Base-by-base conservation (phyloP, 108 stramenopile species). In the Aureococcus anophagefferens region DNA sequence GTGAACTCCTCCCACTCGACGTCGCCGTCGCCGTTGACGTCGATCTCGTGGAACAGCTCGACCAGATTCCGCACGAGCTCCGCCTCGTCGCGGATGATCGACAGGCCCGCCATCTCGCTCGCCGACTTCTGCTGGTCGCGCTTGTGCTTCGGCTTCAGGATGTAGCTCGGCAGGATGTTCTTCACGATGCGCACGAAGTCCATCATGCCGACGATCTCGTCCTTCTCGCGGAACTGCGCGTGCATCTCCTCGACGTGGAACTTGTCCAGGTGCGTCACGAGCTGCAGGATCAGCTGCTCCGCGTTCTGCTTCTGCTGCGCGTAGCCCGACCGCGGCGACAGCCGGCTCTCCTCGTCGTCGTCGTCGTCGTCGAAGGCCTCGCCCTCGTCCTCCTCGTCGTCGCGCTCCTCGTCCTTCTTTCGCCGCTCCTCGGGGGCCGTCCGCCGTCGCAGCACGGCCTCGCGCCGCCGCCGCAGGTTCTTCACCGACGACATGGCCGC, bases 1-100 rank as follows among this genome's bases (percentile, higher is more conserved):
- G 67, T 78, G 35, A 78, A 70, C 74, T 78, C 73, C 68, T 78
- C 73, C 77, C 77, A 78, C 68, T 78, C 77, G 72, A 78, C 69
- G 33, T 68, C 68, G 5, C 77, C 77, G 59, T 78, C 77, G 35
- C 77, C 77, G 44, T 78, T 78, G 33, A 78, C 73, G 59, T 78
- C 77, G 25, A 78, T 64, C 37, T 78, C 77, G 4, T 62, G 37
- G 68, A 74, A 78, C 18, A 78, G 64, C 74, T 78, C 77, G n/a
- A 72, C 31, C 25, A 78, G 65, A 5, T 63, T 37, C 62, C 62
- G 33, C 63, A 45, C 31, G n/a, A 71, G 40, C 34, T 64, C 63
- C 33, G 33, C 30, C 35, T 71, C 34, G 5, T 31, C 25, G 3
- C 13, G 21, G 7, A 59, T 25, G 25, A 59, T 16, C 1, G 0